Evolutionary conservation across 192 early-diverging fungal species (phyloP).

Genomic region (Kickxella alabastrina): DNA sequence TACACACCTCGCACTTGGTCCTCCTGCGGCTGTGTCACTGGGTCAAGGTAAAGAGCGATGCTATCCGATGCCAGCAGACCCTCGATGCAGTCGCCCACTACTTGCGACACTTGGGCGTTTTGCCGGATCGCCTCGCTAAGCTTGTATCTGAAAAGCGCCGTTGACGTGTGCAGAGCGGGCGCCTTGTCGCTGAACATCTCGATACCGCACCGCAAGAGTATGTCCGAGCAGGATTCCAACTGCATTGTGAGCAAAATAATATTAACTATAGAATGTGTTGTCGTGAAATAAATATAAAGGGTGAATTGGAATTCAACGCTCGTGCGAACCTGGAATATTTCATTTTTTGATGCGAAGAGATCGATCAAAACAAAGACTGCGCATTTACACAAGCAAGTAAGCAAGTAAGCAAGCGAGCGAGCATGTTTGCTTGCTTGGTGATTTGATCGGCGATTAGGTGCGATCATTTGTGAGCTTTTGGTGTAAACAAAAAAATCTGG

Average conservation of each 20-base stretch:
- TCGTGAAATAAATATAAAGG: too few species aligned
- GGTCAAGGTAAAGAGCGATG: conserved; percentile 28
- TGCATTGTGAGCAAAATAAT: neutral
- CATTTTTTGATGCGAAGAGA: too few species aligned
- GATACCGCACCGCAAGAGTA: conserved; percentile 23
- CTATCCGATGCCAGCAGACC: conserved; percentile 26
- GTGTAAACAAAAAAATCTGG: neutral
- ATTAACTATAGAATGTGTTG: too few species aligned
- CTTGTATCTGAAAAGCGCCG: conserved; percentile 30
- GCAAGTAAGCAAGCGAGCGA: too few species aligned
- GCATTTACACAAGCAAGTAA: too few species aligned
- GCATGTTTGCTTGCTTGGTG: too few species aligned
- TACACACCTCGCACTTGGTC: neutral
- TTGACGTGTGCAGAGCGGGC: conserved; percentile 24
- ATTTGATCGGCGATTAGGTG: too few species aligned
- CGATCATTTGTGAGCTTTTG: too few species aligned
- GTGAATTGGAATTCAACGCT: too few species aligned
- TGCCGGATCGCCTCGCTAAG: conserved; percentile 12
- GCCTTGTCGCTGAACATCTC: conserved; percentile 1
- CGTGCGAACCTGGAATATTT: too few species aligned
- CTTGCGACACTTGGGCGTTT: neutral
- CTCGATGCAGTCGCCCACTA: conserved; percentile 20
- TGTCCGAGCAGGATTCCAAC: neutral
- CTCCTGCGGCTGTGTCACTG: conserved; percentile 6
- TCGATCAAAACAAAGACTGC: too few species aligned